phyloP scores from a whole-genome alignment of 129 eudicot species.

The Heracleum sosnowskyi region DNA sequence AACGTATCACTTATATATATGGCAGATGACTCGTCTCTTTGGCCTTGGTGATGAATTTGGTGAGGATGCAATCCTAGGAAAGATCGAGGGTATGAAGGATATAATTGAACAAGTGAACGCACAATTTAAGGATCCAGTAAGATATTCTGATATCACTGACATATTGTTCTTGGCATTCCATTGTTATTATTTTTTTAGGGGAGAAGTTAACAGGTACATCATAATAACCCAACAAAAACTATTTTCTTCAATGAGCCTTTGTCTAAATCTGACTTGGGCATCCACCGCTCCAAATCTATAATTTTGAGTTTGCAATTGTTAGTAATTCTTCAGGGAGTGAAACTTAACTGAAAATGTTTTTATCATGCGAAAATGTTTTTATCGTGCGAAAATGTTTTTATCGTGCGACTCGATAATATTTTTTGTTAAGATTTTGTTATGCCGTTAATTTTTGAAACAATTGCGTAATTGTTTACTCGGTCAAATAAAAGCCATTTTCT shows the following conservation, averaged over 20 bases:
- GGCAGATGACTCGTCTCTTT: conserved; percentile 89
- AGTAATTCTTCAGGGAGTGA: neutral
- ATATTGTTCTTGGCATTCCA: neutral
- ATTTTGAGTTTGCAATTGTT: neutral
- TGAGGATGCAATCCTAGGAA: conserved; percentile 88
- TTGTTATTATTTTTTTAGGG: neutral
- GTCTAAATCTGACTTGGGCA: neutral
- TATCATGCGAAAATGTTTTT: neutral
- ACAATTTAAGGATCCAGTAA: conserved; percentile 97
- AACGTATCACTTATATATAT: conserved; percentile 10
- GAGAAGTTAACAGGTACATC: neutral
- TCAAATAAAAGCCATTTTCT: neutral
- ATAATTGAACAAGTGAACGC: conserved; percentile 86
- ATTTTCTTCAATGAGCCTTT: neutral
- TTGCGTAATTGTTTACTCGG: neutral
- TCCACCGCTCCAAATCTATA: neutral
- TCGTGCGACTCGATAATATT: neutral
- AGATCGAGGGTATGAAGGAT: conserved; percentile 94
- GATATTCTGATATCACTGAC: conserved; percentile 6
- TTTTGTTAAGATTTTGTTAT: neutral
- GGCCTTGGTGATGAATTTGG: conserved; percentile 81
- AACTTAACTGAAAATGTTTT: neutral
- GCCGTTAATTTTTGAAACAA: neutral
- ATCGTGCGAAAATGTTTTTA: neutral
- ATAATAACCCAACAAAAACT: neutral